A percentile compares a stretch with the other conserved stretches of the same genome.
Conservation (phyloP, 1,284 basidiomycete genomes). For the Fomitiporia mediterranea region DNA sequence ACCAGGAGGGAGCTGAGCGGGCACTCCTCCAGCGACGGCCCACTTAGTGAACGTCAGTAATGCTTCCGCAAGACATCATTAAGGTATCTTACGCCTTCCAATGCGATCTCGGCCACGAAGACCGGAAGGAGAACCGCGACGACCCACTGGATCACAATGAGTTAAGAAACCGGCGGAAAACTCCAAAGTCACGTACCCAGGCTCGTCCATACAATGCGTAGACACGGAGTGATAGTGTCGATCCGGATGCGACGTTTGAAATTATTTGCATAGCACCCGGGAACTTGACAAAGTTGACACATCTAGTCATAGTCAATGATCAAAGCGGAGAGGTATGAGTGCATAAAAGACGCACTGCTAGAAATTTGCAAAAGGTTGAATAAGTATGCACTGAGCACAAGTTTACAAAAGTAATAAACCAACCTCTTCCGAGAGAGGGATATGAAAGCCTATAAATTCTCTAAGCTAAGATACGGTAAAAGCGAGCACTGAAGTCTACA, state of each 20-base stretch:
- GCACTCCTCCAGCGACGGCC: conserved; percentile 17
- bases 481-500: background rate
- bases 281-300: conserved; percentile 15
- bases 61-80: background rate
- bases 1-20: conserved; percentile 14
- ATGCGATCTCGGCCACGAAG: conserved; percentile 11
- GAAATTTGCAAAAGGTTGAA: background rate
- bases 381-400: background rate
- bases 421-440: conserved; percentile 3
- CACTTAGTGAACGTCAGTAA: conserved; percentile 1
- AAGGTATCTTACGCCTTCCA: conserved; percentile 12
- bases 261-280: conserved; percentile 19
- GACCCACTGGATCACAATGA: conserved; percentile 6
- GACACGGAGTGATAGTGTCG: conserved; percentile 16
- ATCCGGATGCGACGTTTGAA: conserved; percentile 15
- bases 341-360: conserved; percentile 12
- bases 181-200: background rate
- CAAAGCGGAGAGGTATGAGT: background rate
- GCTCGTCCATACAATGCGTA: conserved; percentile 16
- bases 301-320: background rate
- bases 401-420: background rate
- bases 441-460: conserved; percentile 3
- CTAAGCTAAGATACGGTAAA: too few relatives aligned
- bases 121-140: conserved; percentile 9
- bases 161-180: background rate